Base-by-base conservation (phyloP, 1,139 yeast species). In the Suzukiozyma palmioleophila region DNA sequence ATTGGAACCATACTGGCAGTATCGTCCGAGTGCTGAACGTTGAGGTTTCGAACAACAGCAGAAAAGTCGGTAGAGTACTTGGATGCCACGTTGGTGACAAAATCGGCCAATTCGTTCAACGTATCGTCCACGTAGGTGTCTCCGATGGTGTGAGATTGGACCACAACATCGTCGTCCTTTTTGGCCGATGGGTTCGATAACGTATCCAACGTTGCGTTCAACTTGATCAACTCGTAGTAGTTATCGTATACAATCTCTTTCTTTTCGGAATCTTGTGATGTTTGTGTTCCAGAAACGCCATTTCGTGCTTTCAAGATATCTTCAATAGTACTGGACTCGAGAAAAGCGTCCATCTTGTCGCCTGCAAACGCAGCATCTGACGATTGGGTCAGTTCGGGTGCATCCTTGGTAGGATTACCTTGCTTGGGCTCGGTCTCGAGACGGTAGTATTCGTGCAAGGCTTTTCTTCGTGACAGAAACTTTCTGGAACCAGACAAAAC, bases 181-280 rank as follows among this genome's bases (percentile, higher is more conserved):
- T 25, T 36, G 5, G 40, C 37, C 13, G 37, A 46, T 1, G 64
- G 57, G 14, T 45, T 49, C n/a, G 66, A 52, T 11, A 66, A 46
- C 22, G 57, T 59, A 12, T 53, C 56, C 40, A 71, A 56, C 1
- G 70, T 64, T 33, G 69, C 61, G 40, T 66, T 69, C 39, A 71
- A 54, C 42, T 68, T 69, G 44, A 71, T 71, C 41, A 71, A 52
- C 40, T 71, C 76, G 43, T 67, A 66, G 54, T 71, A 71, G 47
- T 71, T 70, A 43, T 70, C 72, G 48, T 71, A 71, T 11, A 71
- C 67, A n/a, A 71, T 69, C 15, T 74, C 62, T 42, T 71, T 71
- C 51, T 67, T 69, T 31, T 60, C 65, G 65, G 64, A 69, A 41
- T 65, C 72, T 37, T 65, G 71, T 8, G 70, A 57, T 40, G 63